These are phyloP conservation scores for Eucalyptus grandis DNA, from an alignment of 345 rosid genomes.

Conservation along the genomic window DNA sequence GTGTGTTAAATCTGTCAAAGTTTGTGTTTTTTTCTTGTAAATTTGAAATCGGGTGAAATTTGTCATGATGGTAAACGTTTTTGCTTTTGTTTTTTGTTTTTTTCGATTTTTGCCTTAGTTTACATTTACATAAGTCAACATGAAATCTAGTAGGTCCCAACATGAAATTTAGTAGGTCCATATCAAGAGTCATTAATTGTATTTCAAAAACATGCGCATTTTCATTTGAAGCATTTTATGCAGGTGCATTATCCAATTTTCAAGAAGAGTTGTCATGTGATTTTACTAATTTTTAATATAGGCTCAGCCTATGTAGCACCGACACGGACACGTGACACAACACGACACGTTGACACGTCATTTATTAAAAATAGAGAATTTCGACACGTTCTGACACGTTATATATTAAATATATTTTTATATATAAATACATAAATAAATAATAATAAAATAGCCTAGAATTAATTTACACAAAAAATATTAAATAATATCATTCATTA, in stretches of 20 bases:
- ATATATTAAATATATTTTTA: no score
- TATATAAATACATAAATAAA: no score
- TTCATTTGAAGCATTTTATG: background rate
- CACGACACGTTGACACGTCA: no score
- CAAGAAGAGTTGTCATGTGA: background rate
- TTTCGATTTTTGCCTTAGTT: background rate
- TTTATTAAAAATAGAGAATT: no score
- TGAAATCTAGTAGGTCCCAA: background rate
- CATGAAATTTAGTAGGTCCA: background rate
- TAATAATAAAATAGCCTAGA: no score
- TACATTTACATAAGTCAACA: background rate
- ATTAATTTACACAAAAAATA: no score
- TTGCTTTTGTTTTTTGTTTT: no score
- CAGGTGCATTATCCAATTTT: accelerated
- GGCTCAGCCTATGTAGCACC: no score
- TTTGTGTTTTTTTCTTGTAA: background rate
- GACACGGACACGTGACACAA: no score
- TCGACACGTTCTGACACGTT: no score
- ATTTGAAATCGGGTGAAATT: background rate
- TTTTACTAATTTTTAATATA: background rate
- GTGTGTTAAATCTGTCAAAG: background rate
- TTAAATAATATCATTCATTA: no score
- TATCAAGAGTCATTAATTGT: background rate
- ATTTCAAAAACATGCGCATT: background rate
- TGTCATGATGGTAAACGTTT: background rate